phyloP scores from a whole-genome alignment of 805 yeast genomes.

The Nakazawaea ishiwadae region DNA sequence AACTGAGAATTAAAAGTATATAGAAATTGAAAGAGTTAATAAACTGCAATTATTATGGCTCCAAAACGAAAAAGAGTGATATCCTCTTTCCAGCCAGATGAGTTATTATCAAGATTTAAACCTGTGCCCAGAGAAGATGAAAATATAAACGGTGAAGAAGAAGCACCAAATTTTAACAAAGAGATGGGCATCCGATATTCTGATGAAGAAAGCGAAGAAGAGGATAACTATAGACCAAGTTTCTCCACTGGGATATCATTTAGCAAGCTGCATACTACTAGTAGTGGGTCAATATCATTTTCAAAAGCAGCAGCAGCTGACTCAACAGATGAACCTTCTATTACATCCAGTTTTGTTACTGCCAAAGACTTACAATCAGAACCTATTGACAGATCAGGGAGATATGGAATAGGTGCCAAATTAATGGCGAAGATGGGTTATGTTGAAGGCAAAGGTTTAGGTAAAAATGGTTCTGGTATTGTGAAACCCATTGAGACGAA shows the following conservation, averaged over 20 bases:
- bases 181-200: conserved; percentile 7
- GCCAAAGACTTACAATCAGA: neutral
- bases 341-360: neutral
- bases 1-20: neutral
- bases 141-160: neutral
- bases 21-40: neutral
- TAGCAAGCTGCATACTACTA: no score
- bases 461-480: conserved; percentile 67
- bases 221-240: conserved; percentile 29
- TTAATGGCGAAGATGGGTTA: conserved; percentile 85
- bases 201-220: conserved; percentile 28
- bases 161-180: neutral
- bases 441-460: conserved; percentile 80
- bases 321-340: neutral
- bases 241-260: conserved; percentile 3
- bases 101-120: neutral
- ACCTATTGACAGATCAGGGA: conserved; percentile 14
- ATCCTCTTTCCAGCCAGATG: conserved; percentile 6
- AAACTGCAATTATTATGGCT: neutral
- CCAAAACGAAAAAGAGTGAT: conserved; percentile 3
- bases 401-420: conserved; percentile 83
- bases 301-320: no score
- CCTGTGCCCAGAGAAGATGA: conserved; percentile 1
- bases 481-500: conserved; percentile 73
- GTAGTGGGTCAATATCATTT: no score